These are phyloP conservation scores for Heimioporus sp. DNA, from an alignment of 768 basidiomycete species.

Conservation along the genomic window DNA sequence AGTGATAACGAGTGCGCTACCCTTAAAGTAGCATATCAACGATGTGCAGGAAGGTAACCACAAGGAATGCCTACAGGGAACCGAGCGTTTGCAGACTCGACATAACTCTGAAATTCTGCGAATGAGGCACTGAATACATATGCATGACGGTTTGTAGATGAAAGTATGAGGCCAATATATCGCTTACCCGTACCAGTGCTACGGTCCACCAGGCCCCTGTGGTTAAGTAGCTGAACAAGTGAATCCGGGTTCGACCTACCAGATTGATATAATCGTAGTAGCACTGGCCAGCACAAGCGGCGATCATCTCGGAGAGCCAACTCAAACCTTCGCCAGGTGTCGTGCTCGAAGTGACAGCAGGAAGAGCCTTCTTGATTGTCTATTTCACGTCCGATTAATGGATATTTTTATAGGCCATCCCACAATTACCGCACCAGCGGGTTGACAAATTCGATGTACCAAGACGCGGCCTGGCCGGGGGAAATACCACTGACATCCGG, in stretches of 20 bases:
- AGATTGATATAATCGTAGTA: slow-evolving; percentile 37
- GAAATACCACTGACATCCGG: slow-evolving; percentile 32
- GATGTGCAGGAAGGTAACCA: no score
- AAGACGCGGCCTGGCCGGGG: slow-evolving; percentile 31
- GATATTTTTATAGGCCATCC: neutral
- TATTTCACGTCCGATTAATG: neutral
- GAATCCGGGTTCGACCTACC: slow-evolving; percentile 10
- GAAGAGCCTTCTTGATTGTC: slow-evolving; percentile 30
- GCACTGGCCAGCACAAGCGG: slow-evolving; percentile 22
- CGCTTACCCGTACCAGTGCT: slow-evolving; percentile 33
- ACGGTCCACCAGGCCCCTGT: no score
- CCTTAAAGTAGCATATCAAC: slow-evolving; percentile 9
- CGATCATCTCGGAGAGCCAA: slow-evolving; percentile 36
- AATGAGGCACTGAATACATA: slow-evolving; percentile 21
- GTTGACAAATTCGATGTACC: slow-evolving; percentile 37
- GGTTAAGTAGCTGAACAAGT: neutral
- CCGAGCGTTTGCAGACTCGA: slow-evolving; percentile 25
- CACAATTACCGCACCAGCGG: slow-evolving; percentile 27
- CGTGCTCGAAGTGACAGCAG: slow-evolving; percentile 34
- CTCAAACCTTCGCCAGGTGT: slow-evolving; percentile 31
- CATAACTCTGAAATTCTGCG: slow-evolving; percentile 26
- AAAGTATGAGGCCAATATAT: neutral
- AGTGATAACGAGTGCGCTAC: slow-evolving; percentile 23
- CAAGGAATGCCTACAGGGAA: slow-evolving; percentile 26
- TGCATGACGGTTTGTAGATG: neutral